Percentiles rank a stretch among this genome's conserved stretches.
Conservation (phyloP, 805 yeast genomes). For the Candida railenensis region DNA sequence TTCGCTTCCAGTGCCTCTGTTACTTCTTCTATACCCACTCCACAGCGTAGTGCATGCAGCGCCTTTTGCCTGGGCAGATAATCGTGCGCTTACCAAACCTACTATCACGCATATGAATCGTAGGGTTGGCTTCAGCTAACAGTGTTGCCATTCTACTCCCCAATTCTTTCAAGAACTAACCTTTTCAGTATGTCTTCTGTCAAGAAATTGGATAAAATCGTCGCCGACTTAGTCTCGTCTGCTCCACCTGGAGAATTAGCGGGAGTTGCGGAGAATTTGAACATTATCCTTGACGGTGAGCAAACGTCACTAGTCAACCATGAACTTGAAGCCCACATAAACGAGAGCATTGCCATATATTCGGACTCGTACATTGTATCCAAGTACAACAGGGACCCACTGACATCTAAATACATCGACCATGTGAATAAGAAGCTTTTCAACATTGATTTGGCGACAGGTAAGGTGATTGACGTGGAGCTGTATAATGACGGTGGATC, state of each 20-base stretch:
- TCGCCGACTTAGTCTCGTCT: conserved; percentile 28
- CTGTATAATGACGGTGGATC: conserved; percentile 20
- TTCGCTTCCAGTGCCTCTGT: too few species aligned
- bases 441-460: conserved; percentile 55
- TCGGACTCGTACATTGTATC: conserved; percentile 31
- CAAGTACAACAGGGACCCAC: conserved; percentile 27
- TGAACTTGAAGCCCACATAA: conserved; percentile 27
- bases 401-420: conserved; percentile 52
- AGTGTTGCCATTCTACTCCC: too few species aligned
- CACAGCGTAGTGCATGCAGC: too few species aligned
- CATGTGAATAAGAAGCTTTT: conserved; percentile 46
- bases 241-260: conserved; percentile 41
- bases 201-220: conserved; percentile 23
- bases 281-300: conserved; percentile 20
- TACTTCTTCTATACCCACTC: too few species aligned
- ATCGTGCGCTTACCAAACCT: too few species aligned
- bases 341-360: conserved; percentile 28
- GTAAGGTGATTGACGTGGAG: conserved; percentile 54
- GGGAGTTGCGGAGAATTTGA: conserved; percentile 25
- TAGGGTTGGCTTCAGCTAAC: too few species aligned
- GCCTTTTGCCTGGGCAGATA: too few species aligned
- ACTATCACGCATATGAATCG: too few species aligned
- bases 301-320: conserved; percentile 20
- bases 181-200: background rate
- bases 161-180: background rate